Percentiles rank a stretch among this genome's conserved stretches.
Conservation (phyloP, 148 eudicot genomes). For the Camellia sinensis region DNA sequence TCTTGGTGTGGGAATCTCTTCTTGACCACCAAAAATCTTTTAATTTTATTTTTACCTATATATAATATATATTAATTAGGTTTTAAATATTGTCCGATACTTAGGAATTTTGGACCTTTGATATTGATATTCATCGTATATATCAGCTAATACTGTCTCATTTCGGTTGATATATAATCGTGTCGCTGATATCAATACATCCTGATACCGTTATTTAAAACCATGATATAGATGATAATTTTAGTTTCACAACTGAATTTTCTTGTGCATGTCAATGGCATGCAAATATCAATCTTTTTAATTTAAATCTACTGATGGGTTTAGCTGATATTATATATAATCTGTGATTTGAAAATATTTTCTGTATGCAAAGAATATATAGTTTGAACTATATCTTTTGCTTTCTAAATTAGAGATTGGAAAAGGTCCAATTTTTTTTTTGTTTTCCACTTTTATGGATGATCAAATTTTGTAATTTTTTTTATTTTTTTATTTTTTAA, state of each 20-base stretch:
- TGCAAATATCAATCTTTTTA: conserved; percentile 3
- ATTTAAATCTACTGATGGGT: not conserved
- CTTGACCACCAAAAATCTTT: conserved; percentile 15
- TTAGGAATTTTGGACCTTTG: no score
- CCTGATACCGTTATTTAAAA: no score
- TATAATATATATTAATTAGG: not conserved
- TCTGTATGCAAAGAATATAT: not conserved
- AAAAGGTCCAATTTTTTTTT: not conserved
- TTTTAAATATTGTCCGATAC: no score
- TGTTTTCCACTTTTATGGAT: not conserved
- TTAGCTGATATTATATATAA: conserved; percentile 1
- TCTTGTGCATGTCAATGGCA: not conserved
- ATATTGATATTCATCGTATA: no score
- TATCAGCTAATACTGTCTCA: no score
- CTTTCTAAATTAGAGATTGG: not conserved
- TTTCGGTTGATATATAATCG: no score
- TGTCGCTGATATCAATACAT: no score
- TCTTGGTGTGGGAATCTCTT: conserved; percentile 73
- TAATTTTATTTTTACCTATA: not conserved
- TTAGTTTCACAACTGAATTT: conserved; percentile 12
- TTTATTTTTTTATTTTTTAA: not conserved
- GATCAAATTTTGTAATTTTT: not conserved
- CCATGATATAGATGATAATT: not conserved
- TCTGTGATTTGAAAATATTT: not conserved
- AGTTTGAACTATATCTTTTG: not conserved